Conservation (phyloP, 352 stramenopile species). For the Phytophthora litchii region DNA sequence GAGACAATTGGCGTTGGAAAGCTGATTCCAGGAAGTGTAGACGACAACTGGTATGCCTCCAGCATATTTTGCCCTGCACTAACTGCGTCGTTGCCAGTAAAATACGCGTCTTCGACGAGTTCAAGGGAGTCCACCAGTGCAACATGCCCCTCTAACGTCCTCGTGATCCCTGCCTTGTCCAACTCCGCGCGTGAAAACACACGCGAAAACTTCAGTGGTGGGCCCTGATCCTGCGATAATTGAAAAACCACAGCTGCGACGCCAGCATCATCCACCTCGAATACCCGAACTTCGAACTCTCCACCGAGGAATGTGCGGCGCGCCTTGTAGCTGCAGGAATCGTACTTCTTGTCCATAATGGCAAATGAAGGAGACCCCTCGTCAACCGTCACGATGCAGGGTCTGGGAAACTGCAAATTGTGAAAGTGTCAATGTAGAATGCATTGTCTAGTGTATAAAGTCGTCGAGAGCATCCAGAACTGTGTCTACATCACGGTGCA, state of each 20-base stretch:
- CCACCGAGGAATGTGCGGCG: constrained; percentile 63
- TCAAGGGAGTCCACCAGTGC: constrained; percentile 67
- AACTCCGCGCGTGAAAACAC: constrained; percentile 66
- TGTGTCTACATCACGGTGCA: constrained; percentile 52
- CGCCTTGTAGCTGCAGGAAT: constrained; percentile 67
- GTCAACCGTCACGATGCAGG: constrained; percentile 12
- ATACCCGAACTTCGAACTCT: constrained; percentile 72
- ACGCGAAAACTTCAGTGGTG: constrained; percentile 66
- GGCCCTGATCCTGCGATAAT: constrained; percentile 25
- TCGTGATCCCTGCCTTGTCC: constrained; percentile 45
- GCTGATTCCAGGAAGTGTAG: constrained; percentile 61
- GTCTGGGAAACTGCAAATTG: constrained; percentile 10
- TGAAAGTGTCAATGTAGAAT: neutral
- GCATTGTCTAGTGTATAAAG: constrained; percentile 16
- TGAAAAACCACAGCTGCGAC: constrained; percentile 64
- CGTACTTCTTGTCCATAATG: constrained; percentile 53
- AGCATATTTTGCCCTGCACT: constrained; percentile 42
- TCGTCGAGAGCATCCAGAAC: neutral
- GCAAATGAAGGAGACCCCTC: constrained; percentile 12
- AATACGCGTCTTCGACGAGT: constrained; percentile 70
- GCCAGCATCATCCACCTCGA: constrained; percentile 74
- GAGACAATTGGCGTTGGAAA: constrained; percentile 64
- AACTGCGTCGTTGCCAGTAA: constrained; percentile 53
- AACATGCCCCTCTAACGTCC: constrained; percentile 71
- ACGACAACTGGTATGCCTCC: constrained; percentile 66